Percentiles rank a stretch among this genome's conserved stretches.
Evolutionary conservation across 257 asterid species (phyloP).

Genomic region (Craterostigma plantagineum): DNA sequence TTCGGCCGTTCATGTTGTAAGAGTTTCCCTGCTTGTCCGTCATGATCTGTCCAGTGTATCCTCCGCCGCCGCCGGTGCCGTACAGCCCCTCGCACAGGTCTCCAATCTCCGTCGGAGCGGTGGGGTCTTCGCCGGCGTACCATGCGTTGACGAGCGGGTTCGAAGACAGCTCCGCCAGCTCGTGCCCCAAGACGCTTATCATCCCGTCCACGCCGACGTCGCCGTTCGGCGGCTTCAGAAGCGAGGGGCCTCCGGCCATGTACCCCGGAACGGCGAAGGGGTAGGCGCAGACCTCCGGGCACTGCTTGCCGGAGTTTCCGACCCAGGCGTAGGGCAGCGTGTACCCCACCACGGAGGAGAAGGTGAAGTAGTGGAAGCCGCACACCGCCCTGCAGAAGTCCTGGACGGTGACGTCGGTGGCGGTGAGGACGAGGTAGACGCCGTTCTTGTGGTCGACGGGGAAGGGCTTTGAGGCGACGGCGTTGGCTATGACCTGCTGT

Average conservation of each 20-base stretch:
- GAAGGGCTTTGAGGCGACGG: conserved; percentile 60
- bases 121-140: conserved; percentile 95
- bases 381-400: conserved; percentile 90
- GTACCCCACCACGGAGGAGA: conserved; percentile 73
- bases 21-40: conserved; percentile 44
- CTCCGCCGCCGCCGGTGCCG: conserved; percentile 90
- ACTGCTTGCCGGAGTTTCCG: conserved; percentile 72
- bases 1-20: conserved; percentile 54
- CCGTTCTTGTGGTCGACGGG: conserved; percentile 76
- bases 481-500: conserved; percentile 55
- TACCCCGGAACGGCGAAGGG: conserved; percentile 75
- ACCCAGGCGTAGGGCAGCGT: conserved; percentile 82
- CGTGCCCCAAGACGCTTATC: conserved; percentile 90
- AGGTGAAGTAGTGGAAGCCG: conserved; percentile 91
- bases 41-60: conserved; percentile 63
- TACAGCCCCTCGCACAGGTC: conserved; percentile 83
- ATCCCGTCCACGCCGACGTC: conserved; percentile 78
- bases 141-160: conserved; percentile 91
- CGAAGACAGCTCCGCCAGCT: conserved; percentile 80
- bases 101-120: conserved; percentile 84
- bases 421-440: conserved; percentile 61
- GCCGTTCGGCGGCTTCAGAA: conserved; percentile 48
- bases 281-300: conserved; percentile 92
- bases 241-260: conserved; percentile 53
- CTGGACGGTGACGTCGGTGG: conserved; percentile 69